Evolutionary conservation across 331 rosid species (phyloP), one percentile per base, ranked within the genome.

Genomic region (Acacia pycnantha): DNA sequence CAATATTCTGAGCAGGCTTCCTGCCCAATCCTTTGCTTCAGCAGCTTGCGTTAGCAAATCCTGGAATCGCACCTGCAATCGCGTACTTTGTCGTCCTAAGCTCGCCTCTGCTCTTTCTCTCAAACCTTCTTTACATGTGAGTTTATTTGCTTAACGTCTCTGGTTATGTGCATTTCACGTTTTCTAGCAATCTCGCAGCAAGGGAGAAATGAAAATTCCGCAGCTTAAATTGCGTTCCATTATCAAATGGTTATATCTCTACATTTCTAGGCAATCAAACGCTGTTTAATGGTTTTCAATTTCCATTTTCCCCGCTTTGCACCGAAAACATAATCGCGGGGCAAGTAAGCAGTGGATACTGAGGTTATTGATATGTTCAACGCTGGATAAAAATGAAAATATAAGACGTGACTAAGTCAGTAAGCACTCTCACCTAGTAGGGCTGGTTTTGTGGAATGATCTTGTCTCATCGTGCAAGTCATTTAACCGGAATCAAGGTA

Each of bases 51-150:
- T 94, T 68, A 85, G 51, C 90, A 91, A 84, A 81, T 56, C 88
- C 0, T 94, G 98, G 98, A 90, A 82, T 70, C 83, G 78, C 8
- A 13, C 86, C 46, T 88, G 93, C 88, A 75, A 66, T 22, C 90
- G 84, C 12, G 82, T 94, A 81, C 94, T 91, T 78, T 81, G 87
- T 77, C 92, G 92, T 22, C 93, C 97, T 22, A 94, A 92, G 53
- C 88, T 94, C 83, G 84, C 94, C 41, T 86, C 97, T 3, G 97
- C 97, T 10, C 91, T 94, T 80, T 91, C 98, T 77, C 92, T 94
- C 86, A 86, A 92, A 26, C 93, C 93, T 79, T 88, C 88, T 16
- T 84, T 85, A 5, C 47, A 22, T 54, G 98, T 92, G 83, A 70
- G 50, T 66, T 18, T 11, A 27, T 4, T 44, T 51, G 11, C 51